phyloP scores from a whole-genome alignment of 163 green algal genomes.

The Trebouxia gelatinosa region DNA sequence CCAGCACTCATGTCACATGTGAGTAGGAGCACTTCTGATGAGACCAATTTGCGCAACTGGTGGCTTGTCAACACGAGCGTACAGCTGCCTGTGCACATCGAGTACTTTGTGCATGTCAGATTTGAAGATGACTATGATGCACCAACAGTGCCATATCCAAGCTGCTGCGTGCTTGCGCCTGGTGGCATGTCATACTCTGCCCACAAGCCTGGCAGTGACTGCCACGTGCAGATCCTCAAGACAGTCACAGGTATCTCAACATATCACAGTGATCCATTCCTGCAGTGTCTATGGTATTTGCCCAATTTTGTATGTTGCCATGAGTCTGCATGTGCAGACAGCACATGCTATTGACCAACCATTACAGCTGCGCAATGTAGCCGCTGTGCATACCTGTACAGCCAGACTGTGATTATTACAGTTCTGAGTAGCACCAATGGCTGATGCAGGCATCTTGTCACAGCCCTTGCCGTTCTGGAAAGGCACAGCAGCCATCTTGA shows the following conservation, averaged over 20 bases:
- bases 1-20: constrained; percentile 17
- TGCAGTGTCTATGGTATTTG: too few relatives aligned
- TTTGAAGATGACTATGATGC: constrained; percentile 37
- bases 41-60: not conserved
- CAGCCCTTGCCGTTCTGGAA: constrained; percentile 5
- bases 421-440: not conserved
- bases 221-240: not conserved
- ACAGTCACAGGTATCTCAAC: constrained; percentile 3
- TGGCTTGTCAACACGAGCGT: constrained; percentile 30
- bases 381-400: not conserved
- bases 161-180: constrained; percentile 26
- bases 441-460: not conserved
- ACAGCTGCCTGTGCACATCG: not conserved
- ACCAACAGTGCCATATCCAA: constrained; percentile 23
- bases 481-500: not conserved
- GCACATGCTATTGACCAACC: not conserved
- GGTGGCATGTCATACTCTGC: not conserved
- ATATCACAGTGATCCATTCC: not conserved
- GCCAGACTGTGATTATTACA: not conserved
- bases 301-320: too few relatives aligned
- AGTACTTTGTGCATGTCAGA: constrained; percentile 20
- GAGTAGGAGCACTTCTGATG: not conserved
- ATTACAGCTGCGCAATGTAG: not conserved
- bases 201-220: not conserved
- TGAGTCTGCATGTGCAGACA: not conserved